phyloP scores from a whole-genome alignment of 2,329 filamentous ascomycete species.

The Macrophomina pseudophaseolina region DNA sequence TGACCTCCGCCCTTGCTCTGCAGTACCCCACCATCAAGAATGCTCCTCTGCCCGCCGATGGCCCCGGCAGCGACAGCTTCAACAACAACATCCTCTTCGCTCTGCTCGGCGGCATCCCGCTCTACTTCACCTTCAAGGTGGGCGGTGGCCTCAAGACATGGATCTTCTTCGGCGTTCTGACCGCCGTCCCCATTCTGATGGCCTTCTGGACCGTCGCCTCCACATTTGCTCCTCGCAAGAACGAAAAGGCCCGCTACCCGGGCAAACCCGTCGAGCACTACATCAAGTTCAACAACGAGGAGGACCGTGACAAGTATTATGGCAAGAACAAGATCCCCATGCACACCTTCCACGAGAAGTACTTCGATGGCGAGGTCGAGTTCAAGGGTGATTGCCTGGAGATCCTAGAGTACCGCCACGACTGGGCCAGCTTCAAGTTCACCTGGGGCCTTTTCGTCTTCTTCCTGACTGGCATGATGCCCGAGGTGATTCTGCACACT shows the following conservation, averaged over 20 bases:
- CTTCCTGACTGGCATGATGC: constrained; percentile 85
- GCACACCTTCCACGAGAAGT: constrained; percentile 97
- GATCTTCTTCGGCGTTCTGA: constrained; percentile 82
- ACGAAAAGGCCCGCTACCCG: constrained; percentile 86
- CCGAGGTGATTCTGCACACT: constrained; percentile 91
- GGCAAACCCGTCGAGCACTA: constrained; percentile 91
- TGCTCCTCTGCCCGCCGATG: constrained; percentile 90
- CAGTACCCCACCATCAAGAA: constrained; percentile 92
- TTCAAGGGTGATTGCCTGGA: constrained; percentile 94
- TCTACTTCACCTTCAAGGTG: constrained; percentile 81
- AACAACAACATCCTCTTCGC: constrained; percentile 78
- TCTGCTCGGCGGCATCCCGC: constrained; percentile 72
- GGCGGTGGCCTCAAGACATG: constrained; percentile 86
- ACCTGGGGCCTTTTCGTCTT: constrained; percentile 84
- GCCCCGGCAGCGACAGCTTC: constrained; percentile 82
- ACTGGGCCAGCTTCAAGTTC: constrained; percentile 96
- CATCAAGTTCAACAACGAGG: constrained; percentile 74
- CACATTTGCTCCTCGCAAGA: constrained; percentile 82
- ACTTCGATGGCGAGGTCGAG: constrained; percentile 92
- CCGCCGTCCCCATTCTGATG: constrained; percentile 77
- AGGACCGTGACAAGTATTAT: constrained; percentile 69
- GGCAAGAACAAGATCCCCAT: constrained; percentile 83
- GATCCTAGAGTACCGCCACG: constrained; percentile 89
- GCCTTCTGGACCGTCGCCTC: constrained; percentile 84
- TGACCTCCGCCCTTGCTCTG: constrained; percentile 35